phyloP scores from a whole-genome alignment of 345 rosid species.

The Euphorbia tirucalli region DNA sequence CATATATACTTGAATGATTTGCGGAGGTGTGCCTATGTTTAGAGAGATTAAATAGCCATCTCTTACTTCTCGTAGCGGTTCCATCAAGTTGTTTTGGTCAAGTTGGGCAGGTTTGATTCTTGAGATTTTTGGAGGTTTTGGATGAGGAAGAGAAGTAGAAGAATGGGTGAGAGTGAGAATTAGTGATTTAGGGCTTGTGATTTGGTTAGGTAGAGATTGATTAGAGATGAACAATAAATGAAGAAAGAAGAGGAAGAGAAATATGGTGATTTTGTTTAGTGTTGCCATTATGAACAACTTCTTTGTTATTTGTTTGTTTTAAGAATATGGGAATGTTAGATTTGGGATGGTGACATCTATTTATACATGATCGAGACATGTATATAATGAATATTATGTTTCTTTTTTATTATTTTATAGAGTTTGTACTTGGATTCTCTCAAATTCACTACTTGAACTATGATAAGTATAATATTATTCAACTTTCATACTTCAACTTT shows the following conservation, averaged over 20 bases:
- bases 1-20: slow-evolving; percentile 67
- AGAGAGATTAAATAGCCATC: slow-evolving; percentile 76
- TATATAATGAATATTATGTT: too few relatives aligned
- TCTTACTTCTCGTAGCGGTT: slow-evolving; percentile 63
- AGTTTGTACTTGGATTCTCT: neutral
- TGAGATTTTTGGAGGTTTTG: slow-evolving; percentile 27
- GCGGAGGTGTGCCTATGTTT: slow-evolving; percentile 74
- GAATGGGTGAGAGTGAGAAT: slow-evolving; percentile 54
- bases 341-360: neutral
- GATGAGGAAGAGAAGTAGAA: slow-evolving; percentile 37
- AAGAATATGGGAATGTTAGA: neutral
- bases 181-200: slow-evolving; percentile 31
- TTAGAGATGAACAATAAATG: slow-evolving; percentile 12
- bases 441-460: too few relatives aligned
- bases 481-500: too few relatives aligned
- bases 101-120: slow-evolving; percentile 22
- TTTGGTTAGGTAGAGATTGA: slow-evolving; percentile 36
- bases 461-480: too few relatives aligned
- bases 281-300: neutral
- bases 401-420: too few relatives aligned
- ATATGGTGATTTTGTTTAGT: neutral
- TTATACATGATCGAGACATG: neutral
- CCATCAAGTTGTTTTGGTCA: slow-evolving; percentile 35
- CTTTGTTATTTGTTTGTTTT: neutral
- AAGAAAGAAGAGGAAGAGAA: slow-evolving; percentile 29